Conservation (phyloP, 1,284 basidiomycete species). For the Cryptococcus depauperatus region DNA sequence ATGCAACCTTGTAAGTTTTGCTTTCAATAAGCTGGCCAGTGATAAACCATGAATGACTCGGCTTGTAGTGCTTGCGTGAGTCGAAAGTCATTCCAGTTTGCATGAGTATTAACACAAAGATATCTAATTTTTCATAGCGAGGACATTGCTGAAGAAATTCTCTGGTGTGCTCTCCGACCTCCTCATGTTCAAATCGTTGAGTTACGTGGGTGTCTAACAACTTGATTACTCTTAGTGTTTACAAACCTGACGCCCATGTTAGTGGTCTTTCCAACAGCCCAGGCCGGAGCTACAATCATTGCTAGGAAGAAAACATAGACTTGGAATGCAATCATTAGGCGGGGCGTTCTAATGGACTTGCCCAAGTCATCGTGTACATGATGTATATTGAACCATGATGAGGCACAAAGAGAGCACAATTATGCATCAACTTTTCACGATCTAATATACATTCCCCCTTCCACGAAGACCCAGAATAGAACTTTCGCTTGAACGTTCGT, state of each 20-base stretch:
- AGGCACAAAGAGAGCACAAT: not conserved
- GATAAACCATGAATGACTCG: not conserved
- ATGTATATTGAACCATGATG: no score
- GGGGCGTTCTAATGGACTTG: no score
- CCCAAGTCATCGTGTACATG: no score
- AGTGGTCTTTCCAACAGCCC: constrained; percentile 33
- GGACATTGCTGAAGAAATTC: constrained; percentile 93
- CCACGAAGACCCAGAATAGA: not conserved
- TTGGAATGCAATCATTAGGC: no score
- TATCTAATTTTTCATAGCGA: constrained; percentile 51
- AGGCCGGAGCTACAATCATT: constrained; percentile 32
- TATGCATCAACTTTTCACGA: not conserved
- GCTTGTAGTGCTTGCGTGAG: constrained; percentile 1
- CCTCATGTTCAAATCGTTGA: constrained; percentile 30
- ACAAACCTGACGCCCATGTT: no score
- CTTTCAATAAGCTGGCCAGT: not conserved
- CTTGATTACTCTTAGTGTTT: no score
- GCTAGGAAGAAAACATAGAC: constrained; percentile 1
- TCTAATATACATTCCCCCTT: not conserved
- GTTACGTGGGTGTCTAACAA: constrained; percentile 22
- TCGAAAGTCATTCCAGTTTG: no score
- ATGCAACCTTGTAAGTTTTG: constrained; percentile 47
- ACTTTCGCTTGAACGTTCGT: not conserved
- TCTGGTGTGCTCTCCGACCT: constrained; percentile 50
- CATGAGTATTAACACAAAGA: constrained; percentile 4